These are phyloP conservation scores for Piper betle DNA, from an alignment of 164 flowering plant genomes.

Conservation along the genomic window DNA sequence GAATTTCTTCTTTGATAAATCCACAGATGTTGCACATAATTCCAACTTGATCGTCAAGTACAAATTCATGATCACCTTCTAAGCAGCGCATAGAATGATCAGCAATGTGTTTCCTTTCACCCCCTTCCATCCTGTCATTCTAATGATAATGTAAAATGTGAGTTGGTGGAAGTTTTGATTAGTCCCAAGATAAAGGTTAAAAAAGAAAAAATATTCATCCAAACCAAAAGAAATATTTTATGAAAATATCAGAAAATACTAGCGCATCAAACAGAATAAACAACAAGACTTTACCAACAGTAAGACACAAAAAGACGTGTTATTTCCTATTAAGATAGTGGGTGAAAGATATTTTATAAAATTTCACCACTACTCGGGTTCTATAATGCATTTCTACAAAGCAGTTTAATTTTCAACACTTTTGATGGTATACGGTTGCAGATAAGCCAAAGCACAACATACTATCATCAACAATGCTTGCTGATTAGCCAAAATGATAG, in stretches of 20 bases:
- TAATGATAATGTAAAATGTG: slow-evolving; percentile 9
- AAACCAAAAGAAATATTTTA: no score
- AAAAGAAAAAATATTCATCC: no score
- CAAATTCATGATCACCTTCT: slow-evolving; percentile 32
- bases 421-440: no score
- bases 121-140: slow-evolving; percentile 18
- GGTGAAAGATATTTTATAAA: neutral
- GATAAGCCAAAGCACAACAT: no score
- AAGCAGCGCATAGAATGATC: slow-evolving; percentile 19
- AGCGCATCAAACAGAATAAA: no score
- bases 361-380: neutral
- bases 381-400: neutral
- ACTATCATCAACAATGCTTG: no score
- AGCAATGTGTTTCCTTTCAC: slow-evolving; percentile 4
- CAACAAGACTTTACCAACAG: neutral
- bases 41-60: slow-evolving; percentile 54
- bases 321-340: neutral
- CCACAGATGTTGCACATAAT: slow-evolving; percentile 39
- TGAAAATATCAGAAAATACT: neutral
- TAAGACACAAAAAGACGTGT: no score
- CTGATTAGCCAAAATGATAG: no score
- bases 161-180: neutral
- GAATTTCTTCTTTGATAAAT: slow-evolving; percentile 32
- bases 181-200: neutral
- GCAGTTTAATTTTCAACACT: no score